These are phyloP conservation scores for Selaginella tamariscina DNA, from an alignment of 75 land plant genomes.

Conservation along the genomic window DNA sequence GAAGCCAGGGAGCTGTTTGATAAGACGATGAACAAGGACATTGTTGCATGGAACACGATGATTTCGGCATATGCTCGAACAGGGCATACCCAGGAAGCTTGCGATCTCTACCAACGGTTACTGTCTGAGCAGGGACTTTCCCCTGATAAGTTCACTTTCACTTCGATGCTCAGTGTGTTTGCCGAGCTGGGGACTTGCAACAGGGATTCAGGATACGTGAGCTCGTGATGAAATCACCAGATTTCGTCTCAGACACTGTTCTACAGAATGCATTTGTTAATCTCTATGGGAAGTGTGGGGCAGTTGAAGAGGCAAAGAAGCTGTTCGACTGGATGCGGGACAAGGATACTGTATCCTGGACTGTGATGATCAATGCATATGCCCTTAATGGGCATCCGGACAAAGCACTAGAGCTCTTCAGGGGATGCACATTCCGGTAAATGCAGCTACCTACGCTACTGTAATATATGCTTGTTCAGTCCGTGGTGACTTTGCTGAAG, in stretches of 20 bases:
- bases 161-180: background rate
- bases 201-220: background rate
- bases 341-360: constrained; percentile 11
- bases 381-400: background rate
- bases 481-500: background rate
- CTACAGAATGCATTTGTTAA: background rate
- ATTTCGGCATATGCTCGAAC: background rate
- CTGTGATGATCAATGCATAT: background rate
- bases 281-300: constrained; percentile 12
- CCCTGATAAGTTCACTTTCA: background rate
- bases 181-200: background rate
- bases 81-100: background rate
- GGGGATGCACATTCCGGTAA: background rate
- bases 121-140: too few species aligned
- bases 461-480: background rate
- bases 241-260: background rate
- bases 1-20: background rate
- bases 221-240: background rate
- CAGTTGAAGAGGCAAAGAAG: background rate
- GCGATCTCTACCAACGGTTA: background rate
- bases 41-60: background rate
- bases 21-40: background rate
- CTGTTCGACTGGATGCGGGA: background rate
- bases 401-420: background rate
- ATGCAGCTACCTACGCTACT: background rate